Conservation (phyloP, 2,329 filamentous ascomycete genomes). For the Lachnellula subtilissima region DNA sequence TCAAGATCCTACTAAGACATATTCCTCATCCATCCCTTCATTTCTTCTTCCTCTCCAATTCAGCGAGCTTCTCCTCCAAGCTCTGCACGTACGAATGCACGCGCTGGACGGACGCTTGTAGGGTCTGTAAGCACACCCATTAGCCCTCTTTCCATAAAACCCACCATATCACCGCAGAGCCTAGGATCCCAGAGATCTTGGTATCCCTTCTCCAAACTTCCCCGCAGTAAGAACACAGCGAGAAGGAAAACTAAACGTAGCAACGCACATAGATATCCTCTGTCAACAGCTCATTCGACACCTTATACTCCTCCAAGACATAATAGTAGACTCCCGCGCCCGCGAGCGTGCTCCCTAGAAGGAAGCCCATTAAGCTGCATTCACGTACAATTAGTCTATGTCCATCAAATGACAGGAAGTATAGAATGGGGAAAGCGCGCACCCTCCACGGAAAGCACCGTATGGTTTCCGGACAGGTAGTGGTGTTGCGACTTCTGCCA, state of each 20-base stretch:
- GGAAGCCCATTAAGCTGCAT: conserved; percentile 82
- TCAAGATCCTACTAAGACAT: background rate
- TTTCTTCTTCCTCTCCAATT: conserved; percentile 64
- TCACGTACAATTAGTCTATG: conserved; percentile 3
- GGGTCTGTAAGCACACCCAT: conserved; percentile 50
- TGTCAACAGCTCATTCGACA: conserved; percentile 86
- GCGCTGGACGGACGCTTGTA: conserved; percentile 82
- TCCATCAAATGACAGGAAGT: background rate
- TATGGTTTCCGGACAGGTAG: conserved; percentile 59
- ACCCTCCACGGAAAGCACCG: conserved; percentile 69
- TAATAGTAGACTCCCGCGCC: conserved; percentile 87
- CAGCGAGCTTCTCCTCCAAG: conserved; percentile 74
- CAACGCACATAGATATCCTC: conserved; percentile 91
- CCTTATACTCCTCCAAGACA: conserved; percentile 86
- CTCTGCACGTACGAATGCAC: conserved; percentile 78
- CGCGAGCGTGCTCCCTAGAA: conserved; percentile 75
- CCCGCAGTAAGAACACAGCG: conserved; percentile 3
- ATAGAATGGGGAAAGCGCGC: conserved; percentile 33
- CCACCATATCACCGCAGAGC: background rate
- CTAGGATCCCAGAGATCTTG: background rate
- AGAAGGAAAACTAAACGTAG: conserved; percentile 22
- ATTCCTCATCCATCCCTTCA: conserved; percentile 6
- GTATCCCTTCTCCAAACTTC: conserved; percentile 1
- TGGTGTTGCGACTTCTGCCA: conserved; percentile 35
- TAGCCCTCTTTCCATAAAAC: conserved; percentile 9